Percentiles rank a stretch among this genome's conserved stretches.
Evolutionary conservation across 306 rosid genomes (phyloP).

Genomic region (Prunus mira): DNA sequence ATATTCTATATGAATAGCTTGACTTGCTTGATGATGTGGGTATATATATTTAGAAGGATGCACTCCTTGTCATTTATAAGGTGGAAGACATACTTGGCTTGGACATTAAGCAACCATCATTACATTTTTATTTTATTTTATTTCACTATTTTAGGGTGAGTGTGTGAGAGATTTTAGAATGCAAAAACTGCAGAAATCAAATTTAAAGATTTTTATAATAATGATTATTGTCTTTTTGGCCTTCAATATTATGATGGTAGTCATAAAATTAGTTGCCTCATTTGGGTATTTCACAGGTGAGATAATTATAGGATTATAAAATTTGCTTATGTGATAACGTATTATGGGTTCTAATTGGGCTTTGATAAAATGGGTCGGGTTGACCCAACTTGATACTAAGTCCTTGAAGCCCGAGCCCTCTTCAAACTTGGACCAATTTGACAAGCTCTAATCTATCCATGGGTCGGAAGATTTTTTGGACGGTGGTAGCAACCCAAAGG

Average conservation of each 20-base stretch:
- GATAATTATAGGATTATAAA: not conserved
- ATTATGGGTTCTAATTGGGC: no score
- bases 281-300: not conserved
- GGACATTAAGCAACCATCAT: slow-evolving; percentile 4
- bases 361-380: no score
- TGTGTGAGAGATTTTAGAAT: not conserved
- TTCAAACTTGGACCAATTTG: no score
- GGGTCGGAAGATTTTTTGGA: no score
- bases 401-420: no score
- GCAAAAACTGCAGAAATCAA: not conserved
- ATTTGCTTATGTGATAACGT: no score
- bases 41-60: not conserved
- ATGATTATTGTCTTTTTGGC: not conserved
- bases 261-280: not conserved
- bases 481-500: no score
- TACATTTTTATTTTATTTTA: not conserved
- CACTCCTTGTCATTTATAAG: not conserved
- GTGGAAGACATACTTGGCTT: slow-evolving; percentile 15
- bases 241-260: not conserved
- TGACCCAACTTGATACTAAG: no score
- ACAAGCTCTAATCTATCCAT: no score
- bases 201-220: not conserved
- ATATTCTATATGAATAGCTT: no score
- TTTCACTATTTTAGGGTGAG: not conserved
- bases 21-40: not conserved